phyloP scores from a whole-genome alignment of 2,329 filamentous ascomycete genomes.

The Cadophora gregata region DNA sequence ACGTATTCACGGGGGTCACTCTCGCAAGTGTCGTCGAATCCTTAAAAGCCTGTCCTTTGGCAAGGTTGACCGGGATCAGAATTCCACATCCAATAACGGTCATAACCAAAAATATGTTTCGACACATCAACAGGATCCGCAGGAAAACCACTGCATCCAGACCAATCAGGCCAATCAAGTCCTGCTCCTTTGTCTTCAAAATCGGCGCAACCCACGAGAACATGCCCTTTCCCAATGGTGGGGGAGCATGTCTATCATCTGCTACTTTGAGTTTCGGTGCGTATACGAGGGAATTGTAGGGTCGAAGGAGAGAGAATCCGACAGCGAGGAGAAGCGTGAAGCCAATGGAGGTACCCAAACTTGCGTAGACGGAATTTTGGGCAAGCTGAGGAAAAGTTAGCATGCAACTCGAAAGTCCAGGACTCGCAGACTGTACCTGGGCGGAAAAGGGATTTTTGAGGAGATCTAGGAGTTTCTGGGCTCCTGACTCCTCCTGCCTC shows the following conservation, averaged over 20 bases:
- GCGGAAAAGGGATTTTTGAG: conserved; percentile 41
- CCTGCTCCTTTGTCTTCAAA: conserved; percentile 76
- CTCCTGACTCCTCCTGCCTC: conserved; percentile 33
- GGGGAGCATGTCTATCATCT: conserved; percentile 87
- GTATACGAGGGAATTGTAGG: conserved; percentile 91
- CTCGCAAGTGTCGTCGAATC: conserved; percentile 55
- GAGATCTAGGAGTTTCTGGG: conserved; percentile 40
- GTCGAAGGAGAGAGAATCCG: conserved; percentile 86
- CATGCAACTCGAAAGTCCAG: background rate
- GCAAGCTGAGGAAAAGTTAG: conserved; percentile 37
- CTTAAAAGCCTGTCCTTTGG: conserved; percentile 49
- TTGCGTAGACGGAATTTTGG: conserved; percentile 73
- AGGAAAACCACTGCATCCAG: conserved; percentile 92
- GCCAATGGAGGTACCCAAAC: conserved; percentile 79
- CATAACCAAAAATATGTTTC: conserved; percentile 83
- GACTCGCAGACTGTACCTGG: conserved; percentile 21
- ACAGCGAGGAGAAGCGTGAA: conserved; percentile 76
- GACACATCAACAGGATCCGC: conserved; percentile 86
- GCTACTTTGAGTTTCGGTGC: conserved; percentile 92
- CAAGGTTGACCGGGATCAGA: conserved; percentile 80
- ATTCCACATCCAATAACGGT: conserved; percentile 76
- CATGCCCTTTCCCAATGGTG: conserved; percentile 82
- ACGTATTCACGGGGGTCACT: conserved; percentile 65
- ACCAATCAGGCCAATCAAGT: conserved; percentile 81
- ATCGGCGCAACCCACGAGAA: conserved; percentile 88